A percentile compares a stretch with the other conserved stretches of the same genome.
Evolutionary conservation across 805 yeast species (phyloP).

Genomic region (Nakazawaea peltata): DNA sequence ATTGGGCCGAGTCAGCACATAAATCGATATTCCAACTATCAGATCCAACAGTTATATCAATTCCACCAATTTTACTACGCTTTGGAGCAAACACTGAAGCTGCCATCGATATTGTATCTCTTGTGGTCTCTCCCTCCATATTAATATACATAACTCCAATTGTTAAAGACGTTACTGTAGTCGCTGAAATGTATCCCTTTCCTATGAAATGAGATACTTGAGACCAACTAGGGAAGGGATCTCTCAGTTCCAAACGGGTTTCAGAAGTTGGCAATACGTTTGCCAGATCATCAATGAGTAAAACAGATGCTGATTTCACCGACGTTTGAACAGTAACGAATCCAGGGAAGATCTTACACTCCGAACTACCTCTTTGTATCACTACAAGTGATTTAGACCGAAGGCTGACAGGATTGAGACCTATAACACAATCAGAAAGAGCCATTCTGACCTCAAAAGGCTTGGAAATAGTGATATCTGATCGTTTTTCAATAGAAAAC

Average conservation of each 20-base stretch:
- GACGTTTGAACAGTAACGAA: conserved; percentile 33
- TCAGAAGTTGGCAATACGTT: no score
- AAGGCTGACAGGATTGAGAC: conserved; percentile 56
- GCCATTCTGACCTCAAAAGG: conserved; percentile 24
- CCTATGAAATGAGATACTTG: conserved; percentile 30
- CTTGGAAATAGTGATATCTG: conserved; percentile 9
- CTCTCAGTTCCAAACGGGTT: no score
- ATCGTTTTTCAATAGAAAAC: no score
- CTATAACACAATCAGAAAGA: conserved; percentile 48
- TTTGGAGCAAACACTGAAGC: conserved; percentile 22
- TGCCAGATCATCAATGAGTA: conserved; percentile 56
- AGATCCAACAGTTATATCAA: conserved; percentile 39
- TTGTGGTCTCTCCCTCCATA: conserved; percentile 20
- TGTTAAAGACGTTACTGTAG: no score
- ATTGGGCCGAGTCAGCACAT: conserved; percentile 82
- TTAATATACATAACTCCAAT: no score
- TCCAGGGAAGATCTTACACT: conserved; percentile 43
- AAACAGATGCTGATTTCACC: conserved; percentile 38
- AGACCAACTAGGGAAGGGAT: conserved; percentile 28
- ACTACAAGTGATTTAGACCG: conserved; percentile 44
- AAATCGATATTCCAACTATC: conserved; percentile 43
- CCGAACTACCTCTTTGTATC: conserved; percentile 45
- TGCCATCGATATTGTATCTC: no score
- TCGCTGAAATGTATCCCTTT: no score
- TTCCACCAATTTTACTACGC: no score